Base-by-base conservation (phyloP, 2,329 filamentous ascomycete species). In the Plectosphaerella sp. region DNA sequence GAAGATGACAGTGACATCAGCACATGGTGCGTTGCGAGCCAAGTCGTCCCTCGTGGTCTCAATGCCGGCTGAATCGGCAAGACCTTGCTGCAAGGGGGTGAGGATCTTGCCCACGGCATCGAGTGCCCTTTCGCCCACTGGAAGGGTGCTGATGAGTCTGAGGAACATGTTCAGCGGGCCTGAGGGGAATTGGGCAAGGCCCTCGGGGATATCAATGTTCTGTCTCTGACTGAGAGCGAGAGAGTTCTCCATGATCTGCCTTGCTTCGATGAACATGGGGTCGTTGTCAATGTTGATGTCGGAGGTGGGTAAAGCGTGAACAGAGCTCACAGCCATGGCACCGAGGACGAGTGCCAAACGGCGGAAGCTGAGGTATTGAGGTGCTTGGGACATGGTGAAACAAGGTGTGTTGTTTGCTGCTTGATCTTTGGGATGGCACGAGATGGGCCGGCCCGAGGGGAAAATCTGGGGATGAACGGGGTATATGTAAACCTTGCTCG, bases 1-100 rank as follows among this genome's bases (percentile, higher is more conserved):
- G 28, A 64, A 67, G 22, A 67, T 45, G 25, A 67, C 50, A 9
- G 57, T 64, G 35, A 66, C 58, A 43, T 62, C 62, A n/a, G 54
- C 52, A 51, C 63, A 65, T 9, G 53, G 46, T 10, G 58, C 53
- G 37, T 52, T 52, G 28, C 56, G 54, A n/a, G 49, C 36, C 43
- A 56, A 16, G 25, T 48, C 52, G 28, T 56, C 33, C 18, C 43
- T 41, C 3, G 41, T 51, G 18, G 54, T 48, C 18, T 49, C 36
- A 24, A 66, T 52, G 37, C 35, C 49, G 2, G 59, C 60, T 8
- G 51, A 9, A 5, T 42, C 45, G 14, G 51, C 59, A 4, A 61
- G 42, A 4, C 48, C 18, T 2, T 53, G 51, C 48, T 62, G 54
- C 18, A 55, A 35, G 3, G 54, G 54, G 2, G 54, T 55, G 8